Evolutionary conservation across 2,329 filamentous ascomycete genomes (phyloP).

Genomic region (Colletotrichum sp.): DNA sequence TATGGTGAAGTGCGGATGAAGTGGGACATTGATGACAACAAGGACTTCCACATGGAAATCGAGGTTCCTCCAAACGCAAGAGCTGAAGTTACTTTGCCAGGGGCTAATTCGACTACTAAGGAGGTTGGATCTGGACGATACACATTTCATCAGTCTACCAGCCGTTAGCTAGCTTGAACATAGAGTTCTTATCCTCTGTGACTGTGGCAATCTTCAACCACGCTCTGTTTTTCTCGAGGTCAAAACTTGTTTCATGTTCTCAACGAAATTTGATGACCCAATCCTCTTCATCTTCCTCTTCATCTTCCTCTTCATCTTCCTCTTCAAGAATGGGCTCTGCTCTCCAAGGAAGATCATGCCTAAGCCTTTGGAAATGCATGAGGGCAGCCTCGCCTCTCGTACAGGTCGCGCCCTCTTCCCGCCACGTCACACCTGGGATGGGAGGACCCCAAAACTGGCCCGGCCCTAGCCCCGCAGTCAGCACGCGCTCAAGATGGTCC

Average conservation of each 20-base stretch:
- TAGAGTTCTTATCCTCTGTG: background rate
- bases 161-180: background rate
- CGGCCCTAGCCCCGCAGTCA: background rate
- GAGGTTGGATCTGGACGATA: background rate
- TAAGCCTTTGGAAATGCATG: background rate
- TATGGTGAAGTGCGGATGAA: slow-evolving; percentile 33
- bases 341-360: background rate
- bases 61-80: background rate
- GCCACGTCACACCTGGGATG: background rate
- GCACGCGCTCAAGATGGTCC: background rate
- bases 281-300: too few species aligned
- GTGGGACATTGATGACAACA: slow-evolving; percentile 29
- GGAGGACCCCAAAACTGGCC: background rate
- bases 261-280: too few species aligned
- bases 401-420: background rate
- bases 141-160: background rate
- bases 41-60: background rate
- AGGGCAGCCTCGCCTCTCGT: background rate
- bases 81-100: background rate
- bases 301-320: background rate
- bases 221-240: background rate
- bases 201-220: too few species aligned
- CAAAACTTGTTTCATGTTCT: background rate
- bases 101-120: background rate
- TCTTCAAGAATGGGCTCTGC: background rate